Conservation (phyloP, 495 filamentous ascomycete species). For the Parathielavia hyrcaniae region DNA sequence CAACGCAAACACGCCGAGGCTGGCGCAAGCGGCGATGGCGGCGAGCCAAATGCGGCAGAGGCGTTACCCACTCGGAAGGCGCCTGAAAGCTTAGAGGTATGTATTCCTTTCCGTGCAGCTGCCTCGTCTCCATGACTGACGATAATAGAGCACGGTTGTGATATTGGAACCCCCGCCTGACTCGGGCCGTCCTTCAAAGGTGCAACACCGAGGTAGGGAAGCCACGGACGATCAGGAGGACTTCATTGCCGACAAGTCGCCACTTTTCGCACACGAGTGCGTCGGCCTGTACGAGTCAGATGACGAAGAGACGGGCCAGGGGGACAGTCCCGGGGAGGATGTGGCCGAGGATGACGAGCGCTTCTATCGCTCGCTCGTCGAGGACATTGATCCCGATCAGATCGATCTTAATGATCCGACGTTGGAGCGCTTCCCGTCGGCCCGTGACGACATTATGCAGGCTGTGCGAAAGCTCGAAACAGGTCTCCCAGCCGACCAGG, state of each 20-base stretch:
- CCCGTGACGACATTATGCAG: constrained; percentile 43
- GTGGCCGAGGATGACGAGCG: constrained; percentile 17
- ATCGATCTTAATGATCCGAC: constrained; percentile 47
- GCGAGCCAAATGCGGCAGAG: constrained; percentile 40
- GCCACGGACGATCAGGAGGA: constrained; percentile 18
- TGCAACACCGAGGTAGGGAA: background rate
- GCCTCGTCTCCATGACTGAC: constrained; percentile 10
- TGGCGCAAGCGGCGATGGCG: constrained; percentile 13
- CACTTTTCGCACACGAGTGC: constrained; percentile 46
- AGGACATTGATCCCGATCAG: constrained; percentile 20
- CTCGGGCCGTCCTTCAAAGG: constrained; percentile 1
- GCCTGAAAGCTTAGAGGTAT: constrained; percentile 30
- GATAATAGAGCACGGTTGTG: constrained; percentile 10
- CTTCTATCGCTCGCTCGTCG: background rate
- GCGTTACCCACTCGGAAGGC: constrained; percentile 42
- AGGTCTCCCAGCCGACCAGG: constrained; percentile 42
- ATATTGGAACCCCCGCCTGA: constrained; percentile 16
- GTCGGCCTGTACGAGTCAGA: constrained; percentile 28
- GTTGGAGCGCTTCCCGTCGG: constrained; percentile 47
- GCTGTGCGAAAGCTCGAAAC: constrained; percentile 42
- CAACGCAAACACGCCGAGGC: constrained; percentile 30
- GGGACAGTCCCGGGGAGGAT: constrained; percentile 18
- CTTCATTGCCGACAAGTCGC: constrained; percentile 28
- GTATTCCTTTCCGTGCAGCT: constrained; percentile 16
- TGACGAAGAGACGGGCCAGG: constrained; percentile 10